Percentiles rank a stretch among this genome's conserved stretches.
phyloP scores from a whole-genome alignment of 2,329 filamentous ascomycete species.

The Chaetomium olivaceum region DNA sequence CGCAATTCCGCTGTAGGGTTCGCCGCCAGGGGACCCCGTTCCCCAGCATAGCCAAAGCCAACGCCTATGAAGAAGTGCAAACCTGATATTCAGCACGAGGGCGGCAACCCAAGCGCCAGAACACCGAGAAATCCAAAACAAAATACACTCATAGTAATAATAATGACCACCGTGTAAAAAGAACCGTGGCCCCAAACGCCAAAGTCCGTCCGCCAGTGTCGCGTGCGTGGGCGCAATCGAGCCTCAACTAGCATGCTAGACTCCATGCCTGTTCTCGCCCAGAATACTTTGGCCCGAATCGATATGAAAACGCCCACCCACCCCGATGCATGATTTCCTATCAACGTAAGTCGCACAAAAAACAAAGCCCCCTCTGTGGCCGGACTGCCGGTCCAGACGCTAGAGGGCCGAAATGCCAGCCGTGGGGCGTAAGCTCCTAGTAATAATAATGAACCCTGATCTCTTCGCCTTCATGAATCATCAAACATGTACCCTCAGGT shows the following conservation, averaged over 20 bases:
- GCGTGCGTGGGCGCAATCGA: neutral
- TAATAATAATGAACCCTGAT: conserved; percentile 14
- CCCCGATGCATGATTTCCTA: conserved; percentile 11
- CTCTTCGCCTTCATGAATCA: conserved; percentile 27
- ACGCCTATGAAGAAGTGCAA: neutral
- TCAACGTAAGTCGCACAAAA: conserved; percentile 11
- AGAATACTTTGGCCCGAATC: neutral
- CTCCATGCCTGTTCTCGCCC: neutral
- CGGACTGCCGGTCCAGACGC: neutral
- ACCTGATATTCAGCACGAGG: neutral
- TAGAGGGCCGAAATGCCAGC: conserved; percentile 16
- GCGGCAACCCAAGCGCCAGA: conserved; percentile 5
- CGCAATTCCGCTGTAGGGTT: neutral
- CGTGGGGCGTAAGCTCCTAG: conserved; percentile 25
- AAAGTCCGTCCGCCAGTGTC: neutral
- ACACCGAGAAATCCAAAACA: conserved; percentile 7
- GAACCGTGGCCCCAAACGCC: neutral
- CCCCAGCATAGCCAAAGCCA: neutral
- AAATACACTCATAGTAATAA: neutral
- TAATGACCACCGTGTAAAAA: neutral
- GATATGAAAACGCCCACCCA: conserved; percentile 2
- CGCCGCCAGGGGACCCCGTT: neutral
- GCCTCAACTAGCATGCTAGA: neutral
- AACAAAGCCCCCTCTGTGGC: neutral
- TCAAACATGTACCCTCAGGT: conserved; percentile 14